These are phyloP conservation scores for Pharus latifolius DNA, from an alignment of 176 grass and related monocot species.

Conservation along the genomic window DNA sequence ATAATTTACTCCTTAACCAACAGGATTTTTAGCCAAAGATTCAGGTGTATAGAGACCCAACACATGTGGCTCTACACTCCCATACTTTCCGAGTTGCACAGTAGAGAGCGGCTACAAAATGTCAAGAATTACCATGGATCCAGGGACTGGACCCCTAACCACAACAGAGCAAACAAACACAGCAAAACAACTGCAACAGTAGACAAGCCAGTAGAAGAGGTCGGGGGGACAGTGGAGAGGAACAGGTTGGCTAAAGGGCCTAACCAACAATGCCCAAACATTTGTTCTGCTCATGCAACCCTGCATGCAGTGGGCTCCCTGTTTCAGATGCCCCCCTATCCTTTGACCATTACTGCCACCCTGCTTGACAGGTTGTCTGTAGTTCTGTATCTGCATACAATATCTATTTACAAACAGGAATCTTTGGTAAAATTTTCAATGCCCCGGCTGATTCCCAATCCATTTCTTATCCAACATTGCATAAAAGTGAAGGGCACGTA, in stretches of 20 bases:
- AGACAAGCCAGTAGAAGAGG: not conserved
- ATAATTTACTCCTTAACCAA: too few relatives aligned
- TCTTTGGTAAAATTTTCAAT: too few relatives aligned
- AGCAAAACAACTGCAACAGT: not conserved
- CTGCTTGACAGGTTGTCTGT: not conserved
- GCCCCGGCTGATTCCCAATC: slow-evolving; percentile 16
- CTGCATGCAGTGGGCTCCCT: not conserved
- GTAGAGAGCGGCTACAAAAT: not conserved
- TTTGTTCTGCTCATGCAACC: not conserved
- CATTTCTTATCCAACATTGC: slow-evolving; percentile 16
- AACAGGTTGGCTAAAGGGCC: slow-evolving; percentile 6
- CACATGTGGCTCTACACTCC: not conserved
- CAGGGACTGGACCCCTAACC: slow-evolving; percentile 4
- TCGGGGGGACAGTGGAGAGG: slow-evolving; percentile 9
- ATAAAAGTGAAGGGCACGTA: slow-evolving; percentile 21
- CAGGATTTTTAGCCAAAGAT: not conserved
- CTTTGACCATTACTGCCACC: not conserved
- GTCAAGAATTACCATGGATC: slow-evolving; percentile 7
- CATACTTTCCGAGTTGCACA: not conserved
- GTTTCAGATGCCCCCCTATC: slow-evolving; percentile 21
- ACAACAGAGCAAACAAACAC: not conserved
- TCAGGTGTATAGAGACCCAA: not conserved
- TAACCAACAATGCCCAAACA: slow-evolving; percentile 1
- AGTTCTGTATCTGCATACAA: not conserved
- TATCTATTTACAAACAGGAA: not conserved